Evolutionary conservation across 2,329 filamentous ascomycete species (phyloP), one percentile per base, ranked within the genome.

Genomic region (Aspergillus unguis): DNA sequence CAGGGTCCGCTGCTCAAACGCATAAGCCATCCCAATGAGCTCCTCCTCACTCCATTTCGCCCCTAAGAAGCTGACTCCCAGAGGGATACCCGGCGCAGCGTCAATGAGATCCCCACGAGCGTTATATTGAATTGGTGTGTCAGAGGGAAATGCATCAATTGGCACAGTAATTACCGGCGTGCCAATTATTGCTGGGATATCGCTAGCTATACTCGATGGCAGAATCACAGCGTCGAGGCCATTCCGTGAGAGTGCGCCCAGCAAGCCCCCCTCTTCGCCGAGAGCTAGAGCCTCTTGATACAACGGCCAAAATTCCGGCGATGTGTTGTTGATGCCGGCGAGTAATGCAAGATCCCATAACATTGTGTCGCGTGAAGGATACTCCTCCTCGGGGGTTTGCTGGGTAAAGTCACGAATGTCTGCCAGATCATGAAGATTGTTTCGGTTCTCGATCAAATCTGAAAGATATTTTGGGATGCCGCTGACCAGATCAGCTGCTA

Each of bases 11-110:
- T 86, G 82, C 72, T 90, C 86, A 68, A 83, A 87, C 3, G 83
- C 85, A 73, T 85, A 88, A 5, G 85, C 86, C 63, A 84, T 78
- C 0, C 80, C 81, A 52, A 89, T 81, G 58, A 90, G 62, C 29
- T 69, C 75, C 60, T 79, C 80, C 66, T 89, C 86, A 33, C 76
- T 80, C 72, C 81, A 89, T 44, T 76, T 77, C 2, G 69, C 68
- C 0, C 85, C 86, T 42, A 87, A 71, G 60, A 88, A 88, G 6
- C 76, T 77, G 8, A 89, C 69, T 0, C 86, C 86, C 61, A 87
- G 85, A 25, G 77, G 77, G 26, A 83, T 66, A 17, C 81, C 80
- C 0, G 84, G 83, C 0, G 72, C 83, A 0, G 69, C 72, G 0
- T 70, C 67, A 6, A 83, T 78, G 6, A 87, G 67, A n/a, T 78